Conservation (phyloP, 176 grass and related monocot species). For the Elaeis guineensis region DNA sequence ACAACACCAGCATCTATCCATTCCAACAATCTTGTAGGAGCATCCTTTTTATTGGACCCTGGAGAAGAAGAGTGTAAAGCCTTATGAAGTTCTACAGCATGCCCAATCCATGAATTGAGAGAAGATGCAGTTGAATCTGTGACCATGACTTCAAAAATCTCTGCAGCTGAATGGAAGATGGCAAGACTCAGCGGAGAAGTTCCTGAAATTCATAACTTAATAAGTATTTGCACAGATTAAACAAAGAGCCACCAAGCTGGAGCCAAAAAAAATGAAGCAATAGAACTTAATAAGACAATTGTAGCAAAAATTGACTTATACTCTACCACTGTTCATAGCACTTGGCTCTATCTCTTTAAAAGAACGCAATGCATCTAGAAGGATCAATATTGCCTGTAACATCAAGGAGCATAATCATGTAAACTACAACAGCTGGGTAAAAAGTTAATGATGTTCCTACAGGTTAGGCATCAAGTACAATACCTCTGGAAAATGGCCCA, state of each 20-base stretch:
- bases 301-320: neutral
- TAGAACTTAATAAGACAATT: too few species aligned
- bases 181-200: conserved; percentile 75
- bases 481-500: conserved; percentile 83
- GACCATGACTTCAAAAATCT: conserved; percentile 96
- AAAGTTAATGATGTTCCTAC: too few species aligned
- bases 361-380: conserved; percentile 64
- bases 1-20: conserved; percentile 99
- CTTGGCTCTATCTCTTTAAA: conserved; percentile 70
- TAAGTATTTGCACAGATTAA: neutral
- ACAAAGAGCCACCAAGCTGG: neutral
- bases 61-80: conserved; percentile 88
- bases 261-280: too few species aligned
- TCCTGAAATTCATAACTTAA: conserved; percentile 29
- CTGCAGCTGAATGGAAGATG: conserved; percentile 84
- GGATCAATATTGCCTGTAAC: conserved; percentile 70
- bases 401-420: conserved; percentile 9
- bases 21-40: conserved; percentile 81
- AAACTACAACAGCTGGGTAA: too few species aligned
- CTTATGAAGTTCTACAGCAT: conserved; percentile 87
- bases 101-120: conserved; percentile 80
- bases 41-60: conserved; percentile 92
- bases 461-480: neutral
- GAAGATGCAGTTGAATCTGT: conserved; percentile 82
- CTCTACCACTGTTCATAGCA: conserved; percentile 50